Base-by-base conservation (phyloP, 768 basidiomycete genomes). In the Kwoniella mangroviensis region DNA sequence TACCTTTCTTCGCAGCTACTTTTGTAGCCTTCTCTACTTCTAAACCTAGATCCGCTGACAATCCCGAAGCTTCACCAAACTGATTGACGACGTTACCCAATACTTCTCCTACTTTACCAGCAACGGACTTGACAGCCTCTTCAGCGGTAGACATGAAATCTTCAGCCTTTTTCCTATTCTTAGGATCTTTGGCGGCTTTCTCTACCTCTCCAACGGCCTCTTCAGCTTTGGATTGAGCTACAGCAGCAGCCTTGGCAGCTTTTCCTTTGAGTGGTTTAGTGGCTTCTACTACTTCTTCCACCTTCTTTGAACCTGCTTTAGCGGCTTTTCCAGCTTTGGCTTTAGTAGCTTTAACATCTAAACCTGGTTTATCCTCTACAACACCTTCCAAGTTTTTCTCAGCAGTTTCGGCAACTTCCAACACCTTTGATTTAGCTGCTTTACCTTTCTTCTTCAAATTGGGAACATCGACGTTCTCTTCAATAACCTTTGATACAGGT, bases 141-240 rank as follows among this genome's bases (percentile, higher is more conserved):
- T 73, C 80, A 19, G 75, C 71, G 3, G 63, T 40, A 60, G 57
- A 58, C 72, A 79, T 68, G 17, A 76, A 76, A 41, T 79, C 80
- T 58, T 76, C 80, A 28, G 80, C 78, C 61, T 71, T 71, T 64
- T 79, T 81, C 43, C 80, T 73, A 63, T 81, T 81, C 67, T 73
- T 73, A 22, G 79, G 76, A 52, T 75, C 75, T 26, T 69, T 73
- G 19, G 69, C 67, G 17, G 69, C 70, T 22, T 75, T 73, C 26
- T 72, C 59, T 21, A 68, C 70, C 52, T 77, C 69, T 40, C 69
- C 65, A 1, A 58, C 67, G 11, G 66, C 65, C 40, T 64, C 73
- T 15, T 58, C 64, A 45, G 67, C 66, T 51, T 72, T 67, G 17
- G 22, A 57, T 63, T 69, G 59, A 55, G 70, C 66, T 7, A 54